A percentile compares a stretch with the other conserved stretches of the same genome.
Conservation (phyloP, 2,329 filamentous ascomycete genomes). For the Coniochaeta prunicola region DNA sequence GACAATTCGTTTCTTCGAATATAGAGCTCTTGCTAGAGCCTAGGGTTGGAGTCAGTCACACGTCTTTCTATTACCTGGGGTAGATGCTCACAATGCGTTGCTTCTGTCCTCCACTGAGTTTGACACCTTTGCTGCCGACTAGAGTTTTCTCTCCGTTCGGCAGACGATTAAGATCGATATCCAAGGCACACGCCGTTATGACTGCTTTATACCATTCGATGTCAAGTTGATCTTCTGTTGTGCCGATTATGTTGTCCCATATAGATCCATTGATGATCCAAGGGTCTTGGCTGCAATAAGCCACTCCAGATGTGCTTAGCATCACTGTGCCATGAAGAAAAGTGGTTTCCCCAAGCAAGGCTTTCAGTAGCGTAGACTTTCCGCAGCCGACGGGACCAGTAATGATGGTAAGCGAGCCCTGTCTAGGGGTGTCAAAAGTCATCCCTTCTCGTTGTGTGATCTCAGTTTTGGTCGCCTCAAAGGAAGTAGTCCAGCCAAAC, state of each 20-base stretch:
- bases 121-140: background rate
- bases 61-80: too few species aligned
- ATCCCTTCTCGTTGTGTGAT: too few species aligned
- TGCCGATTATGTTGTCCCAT: background rate
- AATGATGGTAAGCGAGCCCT: background rate
- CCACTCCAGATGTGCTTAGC: background rate
- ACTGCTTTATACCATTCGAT: background rate
- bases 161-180: background rate
- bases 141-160: background rate
- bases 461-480: too few species aligned
- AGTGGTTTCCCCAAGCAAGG: background rate
- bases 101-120: background rate
- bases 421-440: background rate
- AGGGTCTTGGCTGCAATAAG: background rate
- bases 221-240: background rate
- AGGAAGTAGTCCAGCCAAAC: too few species aligned
- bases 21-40: slow-evolving; percentile 18
- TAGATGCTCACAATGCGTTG: background rate
- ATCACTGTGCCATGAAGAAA: too few species aligned
- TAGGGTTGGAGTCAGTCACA: too few species aligned
- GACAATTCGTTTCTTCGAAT: slow-evolving; percentile 22
- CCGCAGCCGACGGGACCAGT: background rate
- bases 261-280: background rate
- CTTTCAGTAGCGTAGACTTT: background rate
- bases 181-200: background rate